phyloP scores from a whole-genome alignment of 2,329 filamentous ascomycete species.

The Aspergillus unguis region DNA sequence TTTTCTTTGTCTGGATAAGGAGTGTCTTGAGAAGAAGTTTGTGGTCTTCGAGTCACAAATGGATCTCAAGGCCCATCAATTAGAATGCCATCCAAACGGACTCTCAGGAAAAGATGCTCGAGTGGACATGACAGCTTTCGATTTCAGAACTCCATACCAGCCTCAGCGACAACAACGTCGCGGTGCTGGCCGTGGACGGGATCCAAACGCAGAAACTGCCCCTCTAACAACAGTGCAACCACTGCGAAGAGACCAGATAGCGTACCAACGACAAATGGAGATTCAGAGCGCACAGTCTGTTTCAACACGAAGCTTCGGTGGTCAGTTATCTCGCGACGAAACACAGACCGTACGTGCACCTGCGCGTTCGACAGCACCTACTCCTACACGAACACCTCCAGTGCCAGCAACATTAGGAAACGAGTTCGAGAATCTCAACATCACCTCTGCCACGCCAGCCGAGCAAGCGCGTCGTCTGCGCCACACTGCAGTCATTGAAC shows the following conservation, averaged over 20 bases:
- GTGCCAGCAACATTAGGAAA: constrained; percentile 30
- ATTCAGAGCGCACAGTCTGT: constrained; percentile 84
- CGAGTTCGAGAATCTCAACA: constrained; percentile 51
- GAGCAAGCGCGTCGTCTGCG: constrained; percentile 77
- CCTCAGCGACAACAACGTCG: constrained; percentile 59
- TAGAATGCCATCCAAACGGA: constrained; percentile 75
- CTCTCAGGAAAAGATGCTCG: constrained; percentile 82
- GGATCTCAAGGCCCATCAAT: constrained; percentile 89
- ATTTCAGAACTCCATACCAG: constrained; percentile 70
- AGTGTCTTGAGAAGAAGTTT: constrained; percentile 96
- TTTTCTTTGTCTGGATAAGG: constrained; percentile 76
- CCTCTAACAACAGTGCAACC: constrained; percentile 75
- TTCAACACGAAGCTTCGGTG: constrained; percentile 77
- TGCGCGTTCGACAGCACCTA: constrained; percentile 29
- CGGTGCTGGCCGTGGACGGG: constrained; percentile 66
- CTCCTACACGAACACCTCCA: constrained; percentile 25
- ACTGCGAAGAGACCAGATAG: constrained; percentile 78
- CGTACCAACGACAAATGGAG: constrained; percentile 87
- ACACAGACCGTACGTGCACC: constrained; percentile 48
- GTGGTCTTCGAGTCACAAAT: constrained; percentile 94
- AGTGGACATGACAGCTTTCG: constrained; percentile 85
- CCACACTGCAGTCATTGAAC: constrained; percentile 80
- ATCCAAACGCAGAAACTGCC: constrained; percentile 79
- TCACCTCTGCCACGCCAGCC: constrained; percentile 61
- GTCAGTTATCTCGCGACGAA: constrained; percentile 65